Base-by-base conservation (phyloP, 345 rosid species). In the Clausena lansium region DNA sequence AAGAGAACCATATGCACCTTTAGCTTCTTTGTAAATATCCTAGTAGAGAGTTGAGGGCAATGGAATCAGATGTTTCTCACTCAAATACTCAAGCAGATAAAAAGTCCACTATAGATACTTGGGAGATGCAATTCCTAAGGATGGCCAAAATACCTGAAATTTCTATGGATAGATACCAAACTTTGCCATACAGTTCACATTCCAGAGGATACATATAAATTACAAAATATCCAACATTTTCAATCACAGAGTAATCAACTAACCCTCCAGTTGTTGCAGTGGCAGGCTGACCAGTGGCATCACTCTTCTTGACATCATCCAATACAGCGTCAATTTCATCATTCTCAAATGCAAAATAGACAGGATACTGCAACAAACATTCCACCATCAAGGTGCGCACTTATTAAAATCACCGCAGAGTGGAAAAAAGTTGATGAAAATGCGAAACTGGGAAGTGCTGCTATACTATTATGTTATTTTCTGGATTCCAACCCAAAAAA, bases 211-310 rank as follows among this genome's bases (percentile, higher is more conserved):
- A 66, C 24, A 64, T 7, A 33, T 52, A 36, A 69, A 11, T 58
- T 25, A 72, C 63, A 58, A 55, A 39, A 52, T 54, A 8, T 81
- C 72, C 22, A 52, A 74, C 41, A 74, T 8, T 70, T 58, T 20
- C 9, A 4, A 79, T 8, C 62, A 64, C 8, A 30, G 74, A 55
- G 75, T 50, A 57, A 57, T 65, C 70, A 66, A 92, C 98, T 86
- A 78, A 96, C 99, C 99, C 97, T 83, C 98, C 98, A 6, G 97
- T 89, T 22, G 97, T 96, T 24, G 99, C 97, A 77, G 98, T 90
- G 80, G 98, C 98, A 70, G 92, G 94, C 82, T 90, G 99, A 83
- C 99, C 97, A 79, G 87, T 86, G 30, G 83, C 91, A 82, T 96
- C 99, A 89, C 83, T 89, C 81, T 85, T 92, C 91, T 91, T 90